Evolutionary conservation across 768 basidiomycete species (phyloP).

Genomic region (Tylopilus vinaceipallidus): DNA sequence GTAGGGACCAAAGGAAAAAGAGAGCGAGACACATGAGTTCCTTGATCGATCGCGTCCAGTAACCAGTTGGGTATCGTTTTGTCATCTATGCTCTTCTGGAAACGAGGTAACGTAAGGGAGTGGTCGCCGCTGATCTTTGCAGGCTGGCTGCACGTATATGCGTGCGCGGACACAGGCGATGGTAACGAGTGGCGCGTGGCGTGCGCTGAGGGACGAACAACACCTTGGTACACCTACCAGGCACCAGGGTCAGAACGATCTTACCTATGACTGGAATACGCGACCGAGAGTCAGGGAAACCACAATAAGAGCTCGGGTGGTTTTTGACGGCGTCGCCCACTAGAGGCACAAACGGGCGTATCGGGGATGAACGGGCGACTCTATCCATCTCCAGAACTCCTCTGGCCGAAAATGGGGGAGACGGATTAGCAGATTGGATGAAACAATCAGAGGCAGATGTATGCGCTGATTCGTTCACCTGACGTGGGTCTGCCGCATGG

Average conservation of each 20-base stretch:
- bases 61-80: conserved; percentile 6
- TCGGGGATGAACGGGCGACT: conserved; percentile 6
- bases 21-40: neutral
- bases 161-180: neutral
- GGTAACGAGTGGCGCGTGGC: neutral
- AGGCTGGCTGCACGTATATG: neutral
- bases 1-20: neutral
- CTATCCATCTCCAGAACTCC: neutral
- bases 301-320: neutral
- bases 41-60: conserved; percentile 3
- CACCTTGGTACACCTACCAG: conserved; percentile 7
- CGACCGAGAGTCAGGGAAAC: conserved; percentile 8
- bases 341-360: neutral
- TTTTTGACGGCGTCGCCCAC: neutral
- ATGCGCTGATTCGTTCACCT: conserved; percentile 12
- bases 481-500: neutral
- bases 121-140: neutral
- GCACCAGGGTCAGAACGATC: neutral
- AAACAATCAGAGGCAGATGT: too few relatives aligned
- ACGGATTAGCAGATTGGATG: too few relatives aligned
- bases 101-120: neutral
- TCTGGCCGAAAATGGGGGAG: neutral
- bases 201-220: conserved; percentile 6
- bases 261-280: conserved; percentile 14
- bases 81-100: neutral